These are phyloP conservation scores for Talaromyces albobiverticillius DNA, from an alignment of 2,329 filamentous ascomycete genomes.

Conservation along the genomic window DNA sequence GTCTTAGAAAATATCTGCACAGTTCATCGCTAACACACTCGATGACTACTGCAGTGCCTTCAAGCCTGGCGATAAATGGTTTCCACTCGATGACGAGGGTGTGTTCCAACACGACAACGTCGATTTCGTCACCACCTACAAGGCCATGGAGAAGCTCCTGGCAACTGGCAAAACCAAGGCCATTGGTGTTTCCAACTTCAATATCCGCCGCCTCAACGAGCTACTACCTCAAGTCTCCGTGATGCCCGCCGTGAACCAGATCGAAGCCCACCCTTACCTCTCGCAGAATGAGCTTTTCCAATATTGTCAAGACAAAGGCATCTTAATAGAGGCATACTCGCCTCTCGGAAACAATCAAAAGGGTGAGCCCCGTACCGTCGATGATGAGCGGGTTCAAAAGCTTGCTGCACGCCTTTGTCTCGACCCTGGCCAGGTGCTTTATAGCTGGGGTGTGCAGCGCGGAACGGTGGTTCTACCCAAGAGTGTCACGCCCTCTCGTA, in stretches of 20 bases:
- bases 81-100: conserved; percentile 33
- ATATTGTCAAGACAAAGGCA: conserved; percentile 48
- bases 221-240: conserved; percentile 44
- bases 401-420: conserved; percentile 58
- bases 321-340: conserved; percentile 55
- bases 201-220: conserved; percentile 39
- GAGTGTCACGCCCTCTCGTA: conserved; percentile 52
- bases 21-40: conserved; percentile 18
- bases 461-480: conserved; percentile 56
- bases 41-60: no score
- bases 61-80: no score
- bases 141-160: conserved; percentile 46
- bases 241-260: conserved; percentile 48
- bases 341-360: conserved; percentile 41
- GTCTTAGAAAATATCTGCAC: no score
- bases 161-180: conserved; percentile 44
- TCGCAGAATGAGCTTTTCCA: conserved; percentile 47
- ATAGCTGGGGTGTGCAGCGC: conserved; percentile 39
- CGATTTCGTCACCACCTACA: conserved; percentile 39
- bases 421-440: no score
- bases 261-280: conserved; percentile 54
- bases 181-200: conserved; percentile 55
- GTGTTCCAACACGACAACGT: background rate
- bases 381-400: conserved; percentile 58
- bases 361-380: conserved; percentile 46